Evolutionary conservation across 352 stramenopile genomes (phyloP).

Genomic region (Pythium chondricola): DNA sequence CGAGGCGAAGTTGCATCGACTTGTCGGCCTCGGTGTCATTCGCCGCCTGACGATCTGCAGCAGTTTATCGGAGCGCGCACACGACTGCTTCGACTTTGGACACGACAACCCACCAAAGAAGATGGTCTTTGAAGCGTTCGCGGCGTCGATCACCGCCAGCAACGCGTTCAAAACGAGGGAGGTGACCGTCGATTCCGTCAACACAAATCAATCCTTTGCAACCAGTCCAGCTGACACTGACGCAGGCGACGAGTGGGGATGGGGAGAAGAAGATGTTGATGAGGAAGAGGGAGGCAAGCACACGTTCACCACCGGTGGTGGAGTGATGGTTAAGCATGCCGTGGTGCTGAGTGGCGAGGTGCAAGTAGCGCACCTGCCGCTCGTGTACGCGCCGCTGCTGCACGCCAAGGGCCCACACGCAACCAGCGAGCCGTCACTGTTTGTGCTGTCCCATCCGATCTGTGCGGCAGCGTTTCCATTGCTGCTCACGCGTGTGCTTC

Average conservation of each 20-base stretch:
- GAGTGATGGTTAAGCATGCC: no score
- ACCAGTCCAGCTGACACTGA: not conserved
- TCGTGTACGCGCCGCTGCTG: conserved; percentile 50
- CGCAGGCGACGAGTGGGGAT: conserved; percentile 42
- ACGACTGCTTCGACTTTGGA: conserved; percentile 63
- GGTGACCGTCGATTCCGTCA: not conserved
- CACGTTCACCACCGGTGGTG: not conserved
- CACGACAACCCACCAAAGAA: conserved; percentile 7
- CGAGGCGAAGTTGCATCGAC: conserved; percentile 22
- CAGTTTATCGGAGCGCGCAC: conserved; percentile 56
- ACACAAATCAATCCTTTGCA: conserved; percentile 1
- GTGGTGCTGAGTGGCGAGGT: conserved; percentile 15
- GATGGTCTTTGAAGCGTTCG: conserved; percentile 55
- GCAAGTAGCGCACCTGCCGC: conserved; percentile 44
- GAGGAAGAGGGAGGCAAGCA: conserved; percentile 10
- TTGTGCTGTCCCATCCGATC: conserved; percentile 60
- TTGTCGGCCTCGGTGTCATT: conserved; percentile 36
- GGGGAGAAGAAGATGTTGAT: conserved; percentile 31
- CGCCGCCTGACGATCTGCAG: conserved; percentile 48
- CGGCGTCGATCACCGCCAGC: conserved; percentile 15
- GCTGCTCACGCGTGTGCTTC: conserved; percentile 45
- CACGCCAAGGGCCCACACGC: conserved; percentile 25
- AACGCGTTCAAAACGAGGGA: conserved; percentile 10
- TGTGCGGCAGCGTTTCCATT: conserved; percentile 69
- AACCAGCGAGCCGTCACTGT: conserved; percentile 48